These are phyloP conservation scores for Amphibolis antarctica DNA, from an alignment of 106 monocot species.

Conservation along the genomic window DNA sequence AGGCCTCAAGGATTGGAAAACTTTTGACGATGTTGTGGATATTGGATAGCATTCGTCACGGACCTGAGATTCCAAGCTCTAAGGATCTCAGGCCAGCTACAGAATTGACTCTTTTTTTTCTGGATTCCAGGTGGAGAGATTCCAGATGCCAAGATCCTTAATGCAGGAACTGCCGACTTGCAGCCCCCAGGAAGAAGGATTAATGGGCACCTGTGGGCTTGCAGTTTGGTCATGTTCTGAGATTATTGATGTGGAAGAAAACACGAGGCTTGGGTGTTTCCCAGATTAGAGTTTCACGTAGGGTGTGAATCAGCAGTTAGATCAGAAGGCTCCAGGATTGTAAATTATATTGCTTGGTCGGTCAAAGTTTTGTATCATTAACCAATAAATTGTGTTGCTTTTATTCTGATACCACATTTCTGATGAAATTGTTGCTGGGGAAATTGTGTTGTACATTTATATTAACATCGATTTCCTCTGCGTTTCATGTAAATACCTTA, in stretches of 20 bases:
- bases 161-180: background rate
- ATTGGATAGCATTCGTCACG: constrained; percentile 1
- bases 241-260: too few relatives aligned
- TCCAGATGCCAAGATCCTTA: background rate
- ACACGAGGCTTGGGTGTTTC: too few relatives aligned
- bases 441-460: too few relatives aligned
- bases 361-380: background rate
- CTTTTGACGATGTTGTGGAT: background rate
- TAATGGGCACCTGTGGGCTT: too few relatives aligned
- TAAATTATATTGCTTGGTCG: background rate
- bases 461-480: too few relatives aligned
- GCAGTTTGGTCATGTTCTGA: too few relatives aligned
- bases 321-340: too few relatives aligned
- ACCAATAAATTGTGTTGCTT: background rate
- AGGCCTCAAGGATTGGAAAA: background rate
- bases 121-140: background rate
- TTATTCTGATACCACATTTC: background rate
- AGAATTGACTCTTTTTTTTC: background rate
- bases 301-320: too few relatives aligned
- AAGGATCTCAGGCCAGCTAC: background rate
- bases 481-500: too few relatives aligned
- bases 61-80: background rate
- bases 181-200: background rate
- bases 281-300: too few relatives aligned
- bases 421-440: background rate